A percentile compares a stretch with the other conserved stretches of the same genome.
These are phyloP conservation scores for Dipteronia sinensis DNA, from an alignment of 345 rosid species.

Conservation along the genomic window DNA sequence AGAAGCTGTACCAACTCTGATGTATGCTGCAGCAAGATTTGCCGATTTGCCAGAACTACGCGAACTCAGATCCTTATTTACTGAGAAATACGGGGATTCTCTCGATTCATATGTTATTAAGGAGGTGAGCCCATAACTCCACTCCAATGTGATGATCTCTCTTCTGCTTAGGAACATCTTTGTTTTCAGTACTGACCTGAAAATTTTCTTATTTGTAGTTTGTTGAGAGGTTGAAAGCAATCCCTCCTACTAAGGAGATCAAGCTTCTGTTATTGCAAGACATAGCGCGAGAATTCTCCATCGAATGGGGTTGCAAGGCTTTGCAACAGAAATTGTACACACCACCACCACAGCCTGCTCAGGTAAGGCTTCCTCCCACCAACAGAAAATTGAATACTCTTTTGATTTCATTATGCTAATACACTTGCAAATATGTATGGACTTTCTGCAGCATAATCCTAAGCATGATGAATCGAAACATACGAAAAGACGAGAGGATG, in stretches of 20 bases:
- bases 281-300: constrained; percentile 55
- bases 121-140: constrained; percentile 46
- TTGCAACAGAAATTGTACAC: constrained; percentile 59
- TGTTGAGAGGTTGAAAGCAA: constrained; percentile 48
- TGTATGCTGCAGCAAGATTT: constrained; percentile 88
- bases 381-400: neutral
- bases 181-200: constrained; percentile 8
- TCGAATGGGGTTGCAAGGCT: constrained; percentile 69
- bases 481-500: constrained; percentile 23
- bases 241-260: constrained; percentile 53
- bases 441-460: constrained; percentile 29
- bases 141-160: neutral
- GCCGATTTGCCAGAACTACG: constrained; percentile 83
- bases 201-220: constrained; percentile 39
- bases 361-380: constrained; percentile 34
- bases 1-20: constrained; percentile 70
- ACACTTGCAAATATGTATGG: neutral
- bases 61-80: constrained; percentile 59
- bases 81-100: constrained; percentile 61
- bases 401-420: neutral
- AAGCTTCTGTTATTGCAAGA: constrained; percentile 63
- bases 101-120: constrained; percentile 49
- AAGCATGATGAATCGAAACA: constrained; percentile 17
- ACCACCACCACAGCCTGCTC: constrained; percentile 30
- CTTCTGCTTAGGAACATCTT: neutral